Conservation (phyloP, 768 basidiomycete species). For the Lentinula aciculospora region DNA sequence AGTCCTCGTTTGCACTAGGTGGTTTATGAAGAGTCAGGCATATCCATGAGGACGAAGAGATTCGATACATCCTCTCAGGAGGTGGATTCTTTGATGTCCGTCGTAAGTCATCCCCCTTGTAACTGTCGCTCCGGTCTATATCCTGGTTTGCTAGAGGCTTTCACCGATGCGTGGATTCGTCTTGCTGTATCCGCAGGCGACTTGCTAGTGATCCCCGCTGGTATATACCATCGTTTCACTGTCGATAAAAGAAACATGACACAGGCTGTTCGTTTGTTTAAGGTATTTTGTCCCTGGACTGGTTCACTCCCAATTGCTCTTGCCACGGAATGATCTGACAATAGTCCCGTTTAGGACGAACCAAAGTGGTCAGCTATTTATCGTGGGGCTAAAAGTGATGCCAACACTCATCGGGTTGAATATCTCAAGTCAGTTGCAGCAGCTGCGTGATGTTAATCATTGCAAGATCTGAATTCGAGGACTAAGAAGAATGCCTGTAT, state of each 20-base stretch:
- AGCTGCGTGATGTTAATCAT: not conserved
- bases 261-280: constrained; percentile 79
- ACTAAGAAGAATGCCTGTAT: too few species aligned
- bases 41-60: constrained; percentile 96
- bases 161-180: constrained; percentile 76
- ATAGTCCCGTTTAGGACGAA: constrained; percentile 54
- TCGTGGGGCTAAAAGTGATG: constrained; percentile 55
- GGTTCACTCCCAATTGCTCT: not conserved
- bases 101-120: constrained; percentile 38
- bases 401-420: constrained; percentile 52
- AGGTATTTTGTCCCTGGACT: constrained; percentile 37
- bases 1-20: not conserved
- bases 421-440: constrained; percentile 47
- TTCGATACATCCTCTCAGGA: constrained; percentile 83
- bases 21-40: constrained; percentile 44
- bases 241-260: constrained; percentile 72
- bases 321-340: not conserved
- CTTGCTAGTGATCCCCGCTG: constrained; percentile 81
- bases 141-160: constrained; percentile 40
- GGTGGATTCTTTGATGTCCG: constrained; percentile 91
- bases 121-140: not conserved
- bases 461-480: not conserved
- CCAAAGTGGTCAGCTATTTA: constrained; percentile 87
- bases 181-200: constrained; percentile 73
- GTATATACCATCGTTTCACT: constrained; percentile 94